phyloP scores from a whole-genome alignment of 306 rosid genomes.

The Aeschynomene evenia region DNA sequence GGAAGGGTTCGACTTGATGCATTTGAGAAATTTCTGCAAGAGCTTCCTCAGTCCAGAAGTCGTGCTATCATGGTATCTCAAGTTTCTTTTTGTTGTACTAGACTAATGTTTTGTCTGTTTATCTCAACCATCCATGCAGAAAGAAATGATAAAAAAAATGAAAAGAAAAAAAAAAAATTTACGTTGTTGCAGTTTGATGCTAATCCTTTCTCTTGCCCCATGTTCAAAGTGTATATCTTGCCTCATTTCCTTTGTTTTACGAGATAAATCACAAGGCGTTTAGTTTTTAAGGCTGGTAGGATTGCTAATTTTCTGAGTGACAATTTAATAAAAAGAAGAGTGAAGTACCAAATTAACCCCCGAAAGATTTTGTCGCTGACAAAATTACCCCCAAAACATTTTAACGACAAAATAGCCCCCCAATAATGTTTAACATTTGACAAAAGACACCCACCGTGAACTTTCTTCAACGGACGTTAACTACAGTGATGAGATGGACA shows the following conservation, averaged over 20 bases:
- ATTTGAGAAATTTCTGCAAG: slow-evolving; percentile 85
- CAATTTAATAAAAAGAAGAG: too few relatives aligned
- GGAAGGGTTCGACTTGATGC: slow-evolving; percentile 95
- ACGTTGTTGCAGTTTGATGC: slow-evolving; percentile 23
- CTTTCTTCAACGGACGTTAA: too few relatives aligned
- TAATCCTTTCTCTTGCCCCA: background rate
- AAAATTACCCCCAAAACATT: too few relatives aligned
- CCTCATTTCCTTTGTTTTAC: background rate
- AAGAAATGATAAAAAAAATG: background rate
- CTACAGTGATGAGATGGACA: too few relatives aligned
- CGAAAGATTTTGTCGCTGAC: too few relatives aligned
- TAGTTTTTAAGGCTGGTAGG: slow-evolving; percentile 8
- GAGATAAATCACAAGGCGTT: background rate
- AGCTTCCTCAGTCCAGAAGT: slow-evolving; percentile 82
- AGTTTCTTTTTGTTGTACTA: slow-evolving; percentile 50
- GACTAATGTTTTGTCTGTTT: slow-evolving; percentile 23
- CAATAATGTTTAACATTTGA: too few relatives aligned
- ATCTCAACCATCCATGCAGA: slow-evolving; percentile 9
- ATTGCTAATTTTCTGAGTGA: background rate
- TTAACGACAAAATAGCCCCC: too few relatives aligned
- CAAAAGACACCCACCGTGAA: too few relatives aligned
- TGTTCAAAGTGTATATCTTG: background rate
- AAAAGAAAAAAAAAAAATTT: background rate
- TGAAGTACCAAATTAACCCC: too few relatives aligned
- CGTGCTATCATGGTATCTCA: slow-evolving; percentile 97